phyloP scores from a whole-genome alignment of 176 grass and related monocot genomes.

The Cocos nucifera region DNA sequence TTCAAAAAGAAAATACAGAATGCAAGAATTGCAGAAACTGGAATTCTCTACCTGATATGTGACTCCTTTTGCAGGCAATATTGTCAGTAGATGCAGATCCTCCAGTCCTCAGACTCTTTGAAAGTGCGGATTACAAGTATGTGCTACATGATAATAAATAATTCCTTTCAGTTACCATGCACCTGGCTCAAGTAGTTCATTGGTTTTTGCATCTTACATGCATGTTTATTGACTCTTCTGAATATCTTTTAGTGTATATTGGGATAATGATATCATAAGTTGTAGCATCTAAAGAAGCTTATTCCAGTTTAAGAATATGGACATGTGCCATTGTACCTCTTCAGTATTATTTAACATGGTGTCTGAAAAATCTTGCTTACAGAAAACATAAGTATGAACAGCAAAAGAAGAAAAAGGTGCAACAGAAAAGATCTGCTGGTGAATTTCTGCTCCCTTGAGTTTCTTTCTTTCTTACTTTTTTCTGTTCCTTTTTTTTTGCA shows the following conservation, averaged over 20 bases:
- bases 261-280: neutral
- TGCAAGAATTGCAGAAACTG: conserved; percentile 10
- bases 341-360: too few relatives aligned
- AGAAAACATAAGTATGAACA: conserved; percentile 93
- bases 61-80: conserved; percentile 66
- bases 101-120: conserved; percentile 75
- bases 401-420: conserved; percentile 84
- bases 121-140: conserved; percentile 81
- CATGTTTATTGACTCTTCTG: too few relatives aligned
- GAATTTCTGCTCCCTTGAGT: conserved; percentile 4
- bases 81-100: conserved; percentile 72
- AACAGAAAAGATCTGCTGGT: conserved; percentile 92
- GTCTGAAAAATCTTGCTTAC: conserved; percentile 20
- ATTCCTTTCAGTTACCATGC: neutral
- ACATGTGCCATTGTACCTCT: too few relatives aligned
- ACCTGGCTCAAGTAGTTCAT: too few relatives aligned
- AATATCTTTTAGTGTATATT: too few relatives aligned
- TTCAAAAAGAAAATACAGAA: too few relatives aligned
- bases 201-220: too few relatives aligned
- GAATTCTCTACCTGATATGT: neutral
- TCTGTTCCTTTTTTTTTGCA: too few relatives aligned
- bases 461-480: neutral
- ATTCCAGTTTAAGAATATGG: too few relatives aligned
- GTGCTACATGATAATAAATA: neutral
- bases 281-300: neutral